These are phyloP conservation scores for Jaltomata sinuosa DNA, from an alignment of 257 asterid genomes.

Conservation along the genomic window DNA sequence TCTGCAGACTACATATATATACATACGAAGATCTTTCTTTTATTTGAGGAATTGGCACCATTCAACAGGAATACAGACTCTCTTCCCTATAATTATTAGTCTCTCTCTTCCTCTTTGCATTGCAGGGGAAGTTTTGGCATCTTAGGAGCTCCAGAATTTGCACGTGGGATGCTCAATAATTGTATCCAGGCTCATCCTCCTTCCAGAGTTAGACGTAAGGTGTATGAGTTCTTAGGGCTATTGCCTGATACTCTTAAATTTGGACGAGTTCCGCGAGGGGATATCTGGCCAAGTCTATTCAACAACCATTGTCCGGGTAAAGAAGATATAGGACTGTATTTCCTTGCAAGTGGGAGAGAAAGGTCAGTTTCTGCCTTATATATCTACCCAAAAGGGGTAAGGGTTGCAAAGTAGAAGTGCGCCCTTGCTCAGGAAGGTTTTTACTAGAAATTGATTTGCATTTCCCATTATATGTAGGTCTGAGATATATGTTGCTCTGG, in stretches of 20 bases:
- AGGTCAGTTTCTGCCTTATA: neutral
- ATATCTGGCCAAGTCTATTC: neutral
- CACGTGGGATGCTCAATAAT: neutral
- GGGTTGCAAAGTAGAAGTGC: neutral
- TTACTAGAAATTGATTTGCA: neutral
- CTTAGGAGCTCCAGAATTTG: neutral
- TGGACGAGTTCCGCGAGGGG: neutral
- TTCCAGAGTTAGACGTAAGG: neutral
- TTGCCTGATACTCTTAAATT: neutral
- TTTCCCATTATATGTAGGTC: conserved; percentile 13
- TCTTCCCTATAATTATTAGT: neutral
- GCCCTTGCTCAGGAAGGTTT: neutral
- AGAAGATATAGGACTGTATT: neutral
- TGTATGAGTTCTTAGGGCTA: neutral
- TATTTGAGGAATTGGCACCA: neutral
- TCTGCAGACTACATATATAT: neutral
- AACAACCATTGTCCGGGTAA: neutral
- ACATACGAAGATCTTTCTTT: neutral
- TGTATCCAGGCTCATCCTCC: neutral
- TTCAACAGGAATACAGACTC: neutral
- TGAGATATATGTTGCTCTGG: conserved; percentile 24
- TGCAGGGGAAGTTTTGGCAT: neutral
- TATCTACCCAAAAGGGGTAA: neutral
- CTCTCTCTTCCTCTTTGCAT: neutral
- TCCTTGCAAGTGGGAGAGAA: neutral